Evolutionary conservation across 495 filamentous ascomycete species (phyloP).

Genomic region (Podospora appendiculata): DNA sequence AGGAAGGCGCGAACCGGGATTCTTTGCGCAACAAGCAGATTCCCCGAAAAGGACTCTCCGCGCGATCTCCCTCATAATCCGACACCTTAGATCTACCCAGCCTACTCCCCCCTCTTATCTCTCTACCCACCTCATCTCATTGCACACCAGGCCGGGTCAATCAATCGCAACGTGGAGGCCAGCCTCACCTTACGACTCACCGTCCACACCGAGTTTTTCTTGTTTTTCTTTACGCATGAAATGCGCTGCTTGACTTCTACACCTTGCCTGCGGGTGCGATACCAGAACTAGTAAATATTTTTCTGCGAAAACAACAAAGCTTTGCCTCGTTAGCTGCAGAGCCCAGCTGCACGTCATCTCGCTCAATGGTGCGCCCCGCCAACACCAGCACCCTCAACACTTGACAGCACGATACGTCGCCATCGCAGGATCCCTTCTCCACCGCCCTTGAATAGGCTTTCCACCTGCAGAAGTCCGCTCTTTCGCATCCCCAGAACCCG

Average conservation of each 20-base stretch:
- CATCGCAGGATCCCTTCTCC: background rate
- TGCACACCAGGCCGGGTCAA: no score
- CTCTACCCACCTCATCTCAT: background rate
- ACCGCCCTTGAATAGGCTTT: conserved; percentile 1
- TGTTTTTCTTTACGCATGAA: conserved; percentile 5
- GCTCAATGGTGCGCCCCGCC: conserved; percentile 21
- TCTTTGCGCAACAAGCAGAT: background rate
- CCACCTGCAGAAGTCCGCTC: background rate
- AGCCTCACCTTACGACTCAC: background rate
- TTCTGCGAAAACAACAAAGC: conserved; percentile 5
- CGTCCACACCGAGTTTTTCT: background rate
- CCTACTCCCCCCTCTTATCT: background rate
- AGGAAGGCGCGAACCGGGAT: background rate
- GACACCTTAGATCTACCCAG: background rate
- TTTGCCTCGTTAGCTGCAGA: conserved; percentile 11
- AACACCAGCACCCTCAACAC: conserved; percentile 8
- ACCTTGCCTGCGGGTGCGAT: conserved; percentile 4
- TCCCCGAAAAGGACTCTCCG: background rate
- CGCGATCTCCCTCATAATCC: background rate
- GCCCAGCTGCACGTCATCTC: conserved; percentile 25
- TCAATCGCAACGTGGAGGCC: background rate
- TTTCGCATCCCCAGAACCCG: background rate
- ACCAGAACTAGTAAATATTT: background rate
- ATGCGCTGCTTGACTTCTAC: conserved; percentile 8
- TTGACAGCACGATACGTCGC: conserved; percentile 8